Conservation (phyloP, 495 filamentous ascomycete genomes). For the Hypoxylon rickii region DNA sequence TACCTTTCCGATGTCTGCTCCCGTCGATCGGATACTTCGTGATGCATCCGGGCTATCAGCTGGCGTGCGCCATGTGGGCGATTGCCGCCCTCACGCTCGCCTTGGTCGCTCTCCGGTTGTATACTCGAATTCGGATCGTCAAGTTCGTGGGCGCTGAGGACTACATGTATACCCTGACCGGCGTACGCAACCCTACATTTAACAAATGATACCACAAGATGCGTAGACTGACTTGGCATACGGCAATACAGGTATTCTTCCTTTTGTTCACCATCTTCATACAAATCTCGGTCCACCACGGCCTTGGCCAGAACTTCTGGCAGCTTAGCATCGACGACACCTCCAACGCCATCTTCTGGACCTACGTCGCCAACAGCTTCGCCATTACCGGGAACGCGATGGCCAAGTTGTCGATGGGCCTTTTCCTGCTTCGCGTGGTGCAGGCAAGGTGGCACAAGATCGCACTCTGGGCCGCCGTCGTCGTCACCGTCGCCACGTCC, state of each 20-base stretch:
- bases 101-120: constrained; percentile 42
- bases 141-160: constrained; percentile 46
- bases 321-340: constrained; percentile 35
- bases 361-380: constrained; percentile 46
- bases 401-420: constrained; percentile 48
- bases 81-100: constrained; percentile 39
- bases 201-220: background rate
- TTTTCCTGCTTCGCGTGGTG: constrained; percentile 47
- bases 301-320: constrained; percentile 43
- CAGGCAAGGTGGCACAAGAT: constrained; percentile 42
- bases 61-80: constrained; percentile 45
- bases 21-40: background rate
- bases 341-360: constrained; percentile 46
- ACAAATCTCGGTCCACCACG: constrained; percentile 43
- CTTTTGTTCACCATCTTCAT: constrained; percentile 41
- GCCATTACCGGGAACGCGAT: constrained; percentile 46
- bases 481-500: constrained; percentile 39
- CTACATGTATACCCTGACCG: constrained; percentile 41
- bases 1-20: constrained; percentile 13
- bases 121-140: constrained; percentile 44
- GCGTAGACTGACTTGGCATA: constrained; percentile 1
- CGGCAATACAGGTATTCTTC: constrained; percentile 38
- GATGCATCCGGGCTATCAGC: constrained; percentile 36
- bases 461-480: constrained; percentile 42
- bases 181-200: constrained; percentile 23